These are phyloP conservation scores for Claviceps monticola DNA, from an alignment of 2,329 filamentous ascomycete species.

Conservation along the genomic window DNA sequence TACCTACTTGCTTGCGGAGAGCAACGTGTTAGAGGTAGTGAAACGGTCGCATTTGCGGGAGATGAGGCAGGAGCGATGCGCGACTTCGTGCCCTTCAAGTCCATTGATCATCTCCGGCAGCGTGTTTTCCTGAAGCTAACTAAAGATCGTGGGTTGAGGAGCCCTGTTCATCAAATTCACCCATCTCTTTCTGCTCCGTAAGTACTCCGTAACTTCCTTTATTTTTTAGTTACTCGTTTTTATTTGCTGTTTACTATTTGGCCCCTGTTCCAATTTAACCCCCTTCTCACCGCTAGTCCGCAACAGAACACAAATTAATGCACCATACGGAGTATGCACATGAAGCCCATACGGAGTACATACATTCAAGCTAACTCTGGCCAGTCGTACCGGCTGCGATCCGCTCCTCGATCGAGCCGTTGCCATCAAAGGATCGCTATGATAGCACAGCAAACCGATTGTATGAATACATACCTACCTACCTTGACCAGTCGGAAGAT, in stretches of 20 bases:
- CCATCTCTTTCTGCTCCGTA: background rate
- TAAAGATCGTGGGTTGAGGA: background rate
- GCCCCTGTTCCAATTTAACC: background rate
- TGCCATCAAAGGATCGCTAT: background rate
- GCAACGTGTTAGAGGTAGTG: background rate
- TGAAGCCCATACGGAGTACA: background rate
- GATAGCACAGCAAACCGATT: background rate
- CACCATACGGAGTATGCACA: background rate
- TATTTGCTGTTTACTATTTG: too few relatives aligned
- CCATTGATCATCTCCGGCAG: background rate
- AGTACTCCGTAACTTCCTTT: too few relatives aligned
- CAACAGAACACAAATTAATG: background rate
- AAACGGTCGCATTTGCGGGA: background rate
- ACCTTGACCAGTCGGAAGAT: background rate
- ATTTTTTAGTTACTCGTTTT: too few relatives aligned
- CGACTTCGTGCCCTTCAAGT: background rate
- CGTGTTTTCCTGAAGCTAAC: background rate
- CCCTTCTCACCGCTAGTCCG: background rate
- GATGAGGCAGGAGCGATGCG: background rate
- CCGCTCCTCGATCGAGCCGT: background rate
- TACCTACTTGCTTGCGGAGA: background rate
- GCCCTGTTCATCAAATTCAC: background rate
- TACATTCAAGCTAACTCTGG: background rate
- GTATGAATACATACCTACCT: background rate
- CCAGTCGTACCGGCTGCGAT: background rate